Conservation (phyloP, 2,329 filamentous ascomycete genomes). For the Chlorencoelia australis region DNA sequence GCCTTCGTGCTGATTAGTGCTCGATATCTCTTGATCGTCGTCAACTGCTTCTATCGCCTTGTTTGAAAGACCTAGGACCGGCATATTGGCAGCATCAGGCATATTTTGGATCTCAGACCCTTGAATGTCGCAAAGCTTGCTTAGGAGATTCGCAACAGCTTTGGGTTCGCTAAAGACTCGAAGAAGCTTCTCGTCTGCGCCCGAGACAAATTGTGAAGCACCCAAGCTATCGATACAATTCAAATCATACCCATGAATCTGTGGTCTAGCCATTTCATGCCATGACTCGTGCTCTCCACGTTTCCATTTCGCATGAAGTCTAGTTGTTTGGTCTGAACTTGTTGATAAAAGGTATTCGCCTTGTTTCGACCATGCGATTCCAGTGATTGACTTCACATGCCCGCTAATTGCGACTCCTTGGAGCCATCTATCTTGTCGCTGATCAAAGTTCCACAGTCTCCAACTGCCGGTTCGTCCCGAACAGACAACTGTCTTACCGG, state of each 20-base stretch:
- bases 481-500: constrained; percentile 64
- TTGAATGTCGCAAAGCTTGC: constrained; percentile 53
- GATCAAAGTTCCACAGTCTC: constrained; percentile 68
- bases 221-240: constrained; percentile 82
- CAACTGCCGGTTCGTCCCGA: constrained; percentile 89
- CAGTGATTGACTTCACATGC: constrained; percentile 72
- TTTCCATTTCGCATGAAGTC: constrained; percentile 75
- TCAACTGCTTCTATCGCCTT: constrained; percentile 65
- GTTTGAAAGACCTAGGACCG: constrained; percentile 89
- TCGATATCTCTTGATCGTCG: constrained; percentile 37
- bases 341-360: constrained; percentile 84
- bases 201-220: constrained; percentile 73
- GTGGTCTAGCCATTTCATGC: constrained; percentile 92
- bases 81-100: constrained; percentile 87
- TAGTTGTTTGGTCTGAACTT: constrained; percentile 83
- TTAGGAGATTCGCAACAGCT: constrained; percentile 66
- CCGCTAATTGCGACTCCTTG: constrained; percentile 72
- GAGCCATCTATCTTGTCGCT: constrained; percentile 56
- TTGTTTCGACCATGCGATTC: constrained; percentile 71
- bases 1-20: constrained; percentile 37
- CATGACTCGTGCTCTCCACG: constrained; percentile 48
- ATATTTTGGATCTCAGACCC: constrained; percentile 37
- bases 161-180: constrained; percentile 88
- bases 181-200: constrained; percentile 95
- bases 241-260: constrained; percentile 96